phyloP scores from a whole-genome alignment of 805 yeast species.

The Saturnispora ahearnii region DNA sequence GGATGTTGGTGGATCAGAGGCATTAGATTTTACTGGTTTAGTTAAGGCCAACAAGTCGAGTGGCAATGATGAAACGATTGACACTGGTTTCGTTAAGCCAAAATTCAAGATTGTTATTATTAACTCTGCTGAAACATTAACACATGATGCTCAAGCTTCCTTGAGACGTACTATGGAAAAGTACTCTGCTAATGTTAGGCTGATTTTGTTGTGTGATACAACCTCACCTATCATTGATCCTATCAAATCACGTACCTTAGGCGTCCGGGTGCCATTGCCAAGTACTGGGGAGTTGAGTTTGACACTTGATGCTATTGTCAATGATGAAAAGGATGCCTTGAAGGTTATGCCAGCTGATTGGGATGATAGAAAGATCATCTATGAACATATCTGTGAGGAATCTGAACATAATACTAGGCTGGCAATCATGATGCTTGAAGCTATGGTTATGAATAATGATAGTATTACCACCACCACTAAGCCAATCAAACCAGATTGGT shows the following conservation, averaged over 20 bases:
- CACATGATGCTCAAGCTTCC: slow-evolving; percentile 94
- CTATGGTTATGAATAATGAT: slow-evolving; percentile 65
- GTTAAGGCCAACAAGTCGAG: slow-evolving; percentile 11
- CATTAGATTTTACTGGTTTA: slow-evolving; percentile 65
- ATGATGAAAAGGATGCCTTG: slow-evolving; percentile 39
- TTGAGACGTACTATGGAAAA: slow-evolving; percentile 94
- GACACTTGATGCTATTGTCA: slow-evolving; percentile 48
- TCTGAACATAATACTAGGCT: slow-evolving; percentile 69
- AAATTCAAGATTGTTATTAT: slow-evolving; percentile 75
- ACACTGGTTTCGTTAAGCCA: slow-evolving; percentile 26
- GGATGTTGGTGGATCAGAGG: slow-evolving; percentile 92
- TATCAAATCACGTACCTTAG: slow-evolving; percentile 82
- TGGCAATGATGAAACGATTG: background rate
- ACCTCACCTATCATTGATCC: slow-evolving; percentile 91
- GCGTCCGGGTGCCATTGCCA: slow-evolving; percentile 87
- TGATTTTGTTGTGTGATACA: slow-evolving; percentile 78
- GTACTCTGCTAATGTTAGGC: slow-evolving; percentile 77
- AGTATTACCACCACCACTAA: slow-evolving; percentile 37
- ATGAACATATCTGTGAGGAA: slow-evolving; percentile 43
- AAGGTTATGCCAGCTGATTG: slow-evolving; percentile 29
- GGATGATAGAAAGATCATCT: slow-evolving; percentile 27
- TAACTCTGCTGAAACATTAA: slow-evolving; percentile 83
- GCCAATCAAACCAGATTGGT: slow-evolving; percentile 81
- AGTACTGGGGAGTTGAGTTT: slow-evolving; percentile 43
- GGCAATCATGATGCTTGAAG: slow-evolving; percentile 72